Evolutionary conservation across 305 asterid species (phyloP).

Genomic region (Fraxinus platypoda): DNA sequence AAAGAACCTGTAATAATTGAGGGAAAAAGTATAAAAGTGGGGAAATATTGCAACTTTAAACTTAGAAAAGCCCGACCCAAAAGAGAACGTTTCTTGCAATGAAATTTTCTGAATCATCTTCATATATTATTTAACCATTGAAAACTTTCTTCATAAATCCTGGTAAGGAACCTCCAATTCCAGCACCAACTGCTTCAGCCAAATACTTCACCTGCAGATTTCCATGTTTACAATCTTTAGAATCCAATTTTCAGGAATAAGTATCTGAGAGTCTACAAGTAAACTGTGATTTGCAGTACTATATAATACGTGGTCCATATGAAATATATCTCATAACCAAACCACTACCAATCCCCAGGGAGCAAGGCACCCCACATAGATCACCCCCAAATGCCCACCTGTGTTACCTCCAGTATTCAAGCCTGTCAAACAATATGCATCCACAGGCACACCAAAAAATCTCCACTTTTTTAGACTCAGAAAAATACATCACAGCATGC

Average conservation of each 20-base stretch:
- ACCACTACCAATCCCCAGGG: not conserved
- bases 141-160: conserved; percentile 58
- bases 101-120: conserved; percentile 6
- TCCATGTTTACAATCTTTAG: not conserved
- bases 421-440: not conserved
- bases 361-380: not conserved
- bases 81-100: not conserved
- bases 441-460: not conserved
- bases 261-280: not conserved
- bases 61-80: not conserved
- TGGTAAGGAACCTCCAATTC: conserved; percentile 75
- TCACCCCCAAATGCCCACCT: not conserved
- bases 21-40: not conserved
- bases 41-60: not conserved
- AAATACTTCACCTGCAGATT: conserved; percentile 66
- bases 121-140: conserved; percentile 31
- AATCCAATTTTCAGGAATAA: not conserved
- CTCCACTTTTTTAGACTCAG: not conserved
- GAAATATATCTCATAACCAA: not conserved
- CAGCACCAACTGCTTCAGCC: conserved; percentile 86
- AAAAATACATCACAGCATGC: not conserved
- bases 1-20: not conserved
- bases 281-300: not conserved
- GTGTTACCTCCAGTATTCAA: not conserved
- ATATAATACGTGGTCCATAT: no score